Percentiles rank a stretch among this genome's conserved stretches.
Conservation (phyloP, 202 grass and related monocot genomes). For the Saccharum hybrid region DNA sequence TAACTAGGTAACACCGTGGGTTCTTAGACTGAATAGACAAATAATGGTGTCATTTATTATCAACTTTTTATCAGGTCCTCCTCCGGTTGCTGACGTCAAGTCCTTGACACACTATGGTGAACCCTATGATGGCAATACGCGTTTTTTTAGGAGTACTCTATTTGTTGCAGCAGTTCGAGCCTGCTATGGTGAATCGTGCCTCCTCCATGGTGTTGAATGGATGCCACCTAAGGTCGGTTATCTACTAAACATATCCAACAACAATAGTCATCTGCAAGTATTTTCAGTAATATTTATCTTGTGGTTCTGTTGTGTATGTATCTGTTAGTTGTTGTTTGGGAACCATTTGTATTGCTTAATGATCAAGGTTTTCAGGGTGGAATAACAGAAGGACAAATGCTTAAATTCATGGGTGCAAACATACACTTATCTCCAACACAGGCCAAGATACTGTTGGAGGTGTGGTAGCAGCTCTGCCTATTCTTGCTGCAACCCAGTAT, state of each 20-base stretch:
- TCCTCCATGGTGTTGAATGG: conserved; percentile 94
- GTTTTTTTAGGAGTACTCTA: conserved; percentile 87
- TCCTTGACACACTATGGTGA: conserved; percentile 98
- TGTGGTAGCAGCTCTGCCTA: conserved; percentile 40
- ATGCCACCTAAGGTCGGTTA: conserved; percentile 94
- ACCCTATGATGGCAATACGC: conserved; percentile 96
- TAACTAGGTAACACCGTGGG: conserved; percentile 65
- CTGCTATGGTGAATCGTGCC: conserved; percentile 85
- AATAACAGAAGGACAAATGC: conserved; percentile 95
- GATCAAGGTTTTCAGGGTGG: conserved; percentile 89
- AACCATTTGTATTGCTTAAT: conserved; percentile 56
- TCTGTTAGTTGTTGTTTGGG: conserved; percentile 21
- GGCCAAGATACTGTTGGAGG: conserved; percentile 86
- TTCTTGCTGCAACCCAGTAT: conserved; percentile 22
- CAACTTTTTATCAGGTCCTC: conserved; percentile 55
- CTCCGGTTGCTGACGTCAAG: conserved; percentile 80
- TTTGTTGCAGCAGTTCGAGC: conserved; percentile 94
- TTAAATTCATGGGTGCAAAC: conserved; percentile 98
- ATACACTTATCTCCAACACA: conserved; percentile 73
- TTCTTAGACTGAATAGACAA: conserved; percentile 27
- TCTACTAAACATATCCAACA: conserved; percentile 26
- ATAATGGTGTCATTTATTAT: conserved; percentile 28
- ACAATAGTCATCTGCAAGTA: not conserved
- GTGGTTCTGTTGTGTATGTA: conserved; percentile 10
- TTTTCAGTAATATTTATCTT: conserved; percentile 27